A percentile compares a stretch with the other conserved stretches of the same genome.
phyloP scores from a whole-genome alignment of 2,329 filamentous ascomycete genomes.

The Neodidymelliopsis sp. region DNA sequence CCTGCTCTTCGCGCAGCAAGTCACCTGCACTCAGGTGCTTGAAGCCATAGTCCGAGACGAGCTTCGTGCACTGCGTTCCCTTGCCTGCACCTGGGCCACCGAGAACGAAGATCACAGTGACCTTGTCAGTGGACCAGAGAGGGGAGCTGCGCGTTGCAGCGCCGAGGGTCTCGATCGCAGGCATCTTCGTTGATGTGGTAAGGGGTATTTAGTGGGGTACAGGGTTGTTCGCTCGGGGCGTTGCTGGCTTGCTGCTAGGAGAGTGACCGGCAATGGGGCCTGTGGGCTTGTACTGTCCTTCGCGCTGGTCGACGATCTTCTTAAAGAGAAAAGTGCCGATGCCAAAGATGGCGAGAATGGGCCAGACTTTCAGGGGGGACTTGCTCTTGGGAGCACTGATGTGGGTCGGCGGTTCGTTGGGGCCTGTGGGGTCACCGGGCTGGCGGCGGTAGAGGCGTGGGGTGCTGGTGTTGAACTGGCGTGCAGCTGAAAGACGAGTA shows the following conservation, averaged over 20 bases:
- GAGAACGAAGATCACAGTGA: conserved; percentile 96
- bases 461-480: conserved; percentile 36
- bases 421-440: conserved; percentile 45
- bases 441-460: conserved; percentile 40
- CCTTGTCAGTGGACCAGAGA: conserved; percentile 76
- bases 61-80: conserved; percentile 90
- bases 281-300: conserved; percentile 45
- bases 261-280: conserved; percentile 43
- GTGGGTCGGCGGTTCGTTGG: conserved; percentile 49
- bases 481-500: conserved; percentile 19
- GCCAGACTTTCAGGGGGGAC: conserved; percentile 52
- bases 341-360: conserved; percentile 57
- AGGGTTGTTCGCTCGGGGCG: conserved; percentile 18
- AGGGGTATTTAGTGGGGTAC: conserved; percentile 37
- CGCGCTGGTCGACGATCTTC: conserved; percentile 55
- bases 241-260: conserved; percentile 36
- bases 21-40: conserved; percentile 93
- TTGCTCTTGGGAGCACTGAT: conserved; percentile 47
- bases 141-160: conserved; percentile 63
- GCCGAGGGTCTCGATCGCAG: conserved; percentile 50
- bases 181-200: conserved; percentile 35
- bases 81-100: conserved; percentile 96
- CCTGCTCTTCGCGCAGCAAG: conserved; percentile 90
- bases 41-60: conserved; percentile 89
- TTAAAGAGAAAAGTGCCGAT: conserved; percentile 56